phyloP scores from a whole-genome alignment of 2,329 filamentous ascomycete genomes.

The Hymenoscyphus albidus region DNA sequence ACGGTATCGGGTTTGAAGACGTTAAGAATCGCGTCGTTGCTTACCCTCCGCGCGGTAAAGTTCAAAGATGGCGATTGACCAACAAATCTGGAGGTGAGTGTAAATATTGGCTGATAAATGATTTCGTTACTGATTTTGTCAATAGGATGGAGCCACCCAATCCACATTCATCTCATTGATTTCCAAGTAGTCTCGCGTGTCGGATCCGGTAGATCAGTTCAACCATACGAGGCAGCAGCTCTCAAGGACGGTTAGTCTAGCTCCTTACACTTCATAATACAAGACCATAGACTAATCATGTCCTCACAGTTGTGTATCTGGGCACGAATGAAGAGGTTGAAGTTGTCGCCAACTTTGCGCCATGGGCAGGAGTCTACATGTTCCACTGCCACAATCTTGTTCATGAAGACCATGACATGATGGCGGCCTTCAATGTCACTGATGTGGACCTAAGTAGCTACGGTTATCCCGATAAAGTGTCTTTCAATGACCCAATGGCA shows the following conservation, averaged over 20 bases:
- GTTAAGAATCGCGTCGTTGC: slow-evolving; percentile 47
- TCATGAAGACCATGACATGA: slow-evolving; percentile 36
- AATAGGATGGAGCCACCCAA: slow-evolving; percentile 22
- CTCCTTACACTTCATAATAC: no score
- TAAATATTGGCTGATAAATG: neutral
- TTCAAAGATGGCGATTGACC: slow-evolving; percentile 40
- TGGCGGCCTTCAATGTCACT: slow-evolving; percentile 31
- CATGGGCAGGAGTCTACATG: slow-evolving; percentile 51
- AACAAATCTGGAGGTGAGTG: slow-evolving; percentile 20
- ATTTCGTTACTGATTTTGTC: neutral
- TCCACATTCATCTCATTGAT: slow-evolving; percentile 57
- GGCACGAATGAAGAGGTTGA: slow-evolving; percentile 45
- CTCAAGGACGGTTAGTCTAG: slow-evolving; percentile 46
- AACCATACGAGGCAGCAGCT: slow-evolving; percentile 50
- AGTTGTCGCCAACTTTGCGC: slow-evolving; percentile 49
- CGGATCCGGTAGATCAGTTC: slow-evolving; percentile 34
- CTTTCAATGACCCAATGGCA: slow-evolving; percentile 28
- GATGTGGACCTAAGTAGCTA: slow-evolving; percentile 15
- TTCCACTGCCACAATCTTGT: slow-evolving; percentile 39
- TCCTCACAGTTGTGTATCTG: slow-evolving; percentile 45
- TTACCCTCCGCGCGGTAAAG: slow-evolving; percentile 43
- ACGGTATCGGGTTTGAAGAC: slow-evolving; percentile 46
- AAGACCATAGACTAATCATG: neutral
- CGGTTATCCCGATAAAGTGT: slow-evolving; percentile 23
- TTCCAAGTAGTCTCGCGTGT: slow-evolving; percentile 50